These are phyloP conservation scores for Micromonas commoda DNA, from an alignment of 139 green algal genomes.

Conservation along the genomic window DNA sequence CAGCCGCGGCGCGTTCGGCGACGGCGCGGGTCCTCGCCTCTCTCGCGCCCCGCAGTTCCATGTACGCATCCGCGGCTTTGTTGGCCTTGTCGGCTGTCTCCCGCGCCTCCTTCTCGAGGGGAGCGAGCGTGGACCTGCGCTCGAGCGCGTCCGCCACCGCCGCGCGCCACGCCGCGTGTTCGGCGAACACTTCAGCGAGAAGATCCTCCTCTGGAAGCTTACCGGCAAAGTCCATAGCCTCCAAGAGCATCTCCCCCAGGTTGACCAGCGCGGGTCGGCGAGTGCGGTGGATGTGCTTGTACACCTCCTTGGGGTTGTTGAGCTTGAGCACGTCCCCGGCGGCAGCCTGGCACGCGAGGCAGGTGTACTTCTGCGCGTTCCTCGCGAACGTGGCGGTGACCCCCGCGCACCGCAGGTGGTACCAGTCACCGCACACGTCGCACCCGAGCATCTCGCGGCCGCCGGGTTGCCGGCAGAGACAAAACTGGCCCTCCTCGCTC, in stretches of 20 bases:
- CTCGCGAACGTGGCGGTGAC: constrained; percentile 32
- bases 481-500: constrained; percentile 22
- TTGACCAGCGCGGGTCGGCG: background rate
- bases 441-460: constrained; percentile 52
- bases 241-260: background rate
- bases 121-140: background rate
- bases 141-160: background rate
- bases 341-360: constrained; percentile 4
- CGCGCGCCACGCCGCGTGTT: background rate
- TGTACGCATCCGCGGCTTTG: no score
- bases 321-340: background rate
- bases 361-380: constrained; percentile 20
- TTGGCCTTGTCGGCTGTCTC: background rate
- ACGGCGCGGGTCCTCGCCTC: background rate
- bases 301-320: background rate
- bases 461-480: constrained; percentile 12
- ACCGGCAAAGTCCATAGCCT: background rate
- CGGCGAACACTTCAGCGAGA: background rate
- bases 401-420: constrained; percentile 59
- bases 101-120: background rate
- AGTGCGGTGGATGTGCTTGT: constrained; percentile 7
- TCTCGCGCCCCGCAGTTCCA: background rate
- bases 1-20: background rate
- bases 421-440: constrained; percentile 64
- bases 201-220: constrained; percentile 14